Base-by-base conservation (phyloP, 345 rosid species). In the Noccaea bulbosa region DNA sequence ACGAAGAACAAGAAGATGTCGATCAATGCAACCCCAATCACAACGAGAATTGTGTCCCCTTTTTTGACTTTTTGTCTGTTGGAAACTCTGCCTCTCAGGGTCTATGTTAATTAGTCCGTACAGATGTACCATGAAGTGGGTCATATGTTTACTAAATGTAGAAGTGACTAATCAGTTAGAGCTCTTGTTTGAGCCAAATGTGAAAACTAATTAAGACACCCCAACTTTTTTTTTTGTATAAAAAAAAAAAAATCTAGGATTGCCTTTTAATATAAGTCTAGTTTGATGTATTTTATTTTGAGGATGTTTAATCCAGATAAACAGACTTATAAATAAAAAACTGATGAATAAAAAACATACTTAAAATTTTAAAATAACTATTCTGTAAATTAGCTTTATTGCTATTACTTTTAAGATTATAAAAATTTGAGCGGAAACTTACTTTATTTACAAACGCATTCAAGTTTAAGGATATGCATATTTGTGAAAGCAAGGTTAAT, bases 21-120 rank as follows among this genome's bases (percentile, higher is more conserved):
- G 10, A 53, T 51, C 63, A 58, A 66, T 50, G 38, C 32, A 77
- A 63, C 33, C 41, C 2, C 37, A 59, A 7, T 44, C 39, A 38
- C 22, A 65, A 65, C 14, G 68, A 59, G 37, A 71, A 58, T 16
- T 72, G 62, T 46, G 72, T 78, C 63, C 73, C 77, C 3, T 87
- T 87, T 60, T 67, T 87, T 57, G 85, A 89, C 65, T 89, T 89
- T 81, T 75, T 89, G 15, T 83, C 90, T 0, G 77, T 81, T 32
- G 82, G 80, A 75, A 84, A 62, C 54, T 70, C 79, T 65, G 50
- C 62, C 33, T 76, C 71, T 8, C 32, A 76, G 56, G 62, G 50
- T 53, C 53, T 67, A 75, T 61, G 74, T 43, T 67, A 74, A 56
- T 47, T 20, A 38, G 40, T 38, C 7, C 38, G 30, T 65, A 48